These are phyloP conservation scores for Ehretia macrophylla DNA, from an alignment of 257 asterid species.

Conservation along the genomic window DNA sequence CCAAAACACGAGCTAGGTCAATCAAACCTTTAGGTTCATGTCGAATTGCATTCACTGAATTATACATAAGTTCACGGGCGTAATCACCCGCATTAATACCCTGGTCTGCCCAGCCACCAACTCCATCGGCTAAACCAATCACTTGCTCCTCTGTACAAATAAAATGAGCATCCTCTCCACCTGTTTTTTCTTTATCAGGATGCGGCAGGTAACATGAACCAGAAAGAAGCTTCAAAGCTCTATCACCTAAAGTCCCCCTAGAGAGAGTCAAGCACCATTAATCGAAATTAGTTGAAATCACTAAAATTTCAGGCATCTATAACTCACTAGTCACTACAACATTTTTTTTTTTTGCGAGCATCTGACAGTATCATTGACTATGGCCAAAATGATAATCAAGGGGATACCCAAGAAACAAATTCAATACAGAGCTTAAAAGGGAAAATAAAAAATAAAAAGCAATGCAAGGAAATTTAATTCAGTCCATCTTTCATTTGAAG, in stretches of 20 bases:
- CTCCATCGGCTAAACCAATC: conserved; percentile 91
- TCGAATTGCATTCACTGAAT: conserved; percentile 57
- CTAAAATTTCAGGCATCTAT: too few species aligned
- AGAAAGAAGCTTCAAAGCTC: conserved; percentile 49
- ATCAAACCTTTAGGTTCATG: conserved; percentile 36
- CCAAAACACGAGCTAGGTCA: conserved; percentile 61
- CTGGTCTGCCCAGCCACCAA: conserved; percentile 96
- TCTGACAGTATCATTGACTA: too few species aligned
- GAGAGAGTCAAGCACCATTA: conserved; percentile 1
- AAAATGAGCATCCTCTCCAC: conserved; percentile 96
- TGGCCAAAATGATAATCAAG: too few species aligned
- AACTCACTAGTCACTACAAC: too few species aligned
- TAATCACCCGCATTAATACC: conserved; percentile 83
- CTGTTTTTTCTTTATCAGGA: conserved; percentile 74
- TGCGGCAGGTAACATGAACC: conserved; percentile 84
- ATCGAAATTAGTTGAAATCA: conserved; percentile 9
- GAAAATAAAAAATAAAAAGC: too few species aligned
- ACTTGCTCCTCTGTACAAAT: conserved; percentile 71
- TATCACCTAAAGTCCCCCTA: conserved; percentile 26
- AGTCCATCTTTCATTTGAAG: too few species aligned
- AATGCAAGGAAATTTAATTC: too few species aligned
- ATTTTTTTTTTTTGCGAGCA: too few species aligned
- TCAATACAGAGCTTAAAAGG: too few species aligned
- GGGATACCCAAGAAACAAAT: too few species aligned
- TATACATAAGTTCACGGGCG: conserved; percentile 76